Evolutionary conservation across 108 stramenopile genomes (phyloP).

Genomic region (Cyclostephanos invisitatus): DNA sequence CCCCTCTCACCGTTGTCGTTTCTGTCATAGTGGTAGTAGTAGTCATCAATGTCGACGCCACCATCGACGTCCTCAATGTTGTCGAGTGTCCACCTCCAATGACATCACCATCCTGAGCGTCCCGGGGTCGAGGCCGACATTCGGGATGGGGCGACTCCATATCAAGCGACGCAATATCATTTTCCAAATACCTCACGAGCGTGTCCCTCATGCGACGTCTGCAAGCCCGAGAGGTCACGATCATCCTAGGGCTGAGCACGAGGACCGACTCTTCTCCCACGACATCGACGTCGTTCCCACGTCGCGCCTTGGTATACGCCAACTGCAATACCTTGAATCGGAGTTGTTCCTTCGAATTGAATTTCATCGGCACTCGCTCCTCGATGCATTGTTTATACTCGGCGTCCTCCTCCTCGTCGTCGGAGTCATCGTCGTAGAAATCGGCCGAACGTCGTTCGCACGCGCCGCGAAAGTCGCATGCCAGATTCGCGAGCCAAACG

Average conservation of each 20-base stretch:
- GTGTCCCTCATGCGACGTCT: not conserved
- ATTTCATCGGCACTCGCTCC: not conserved
- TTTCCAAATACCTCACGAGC: too few species aligned
- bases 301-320: not conserved
- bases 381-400: not conserved
- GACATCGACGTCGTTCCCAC: not conserved
- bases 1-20: conserved; percentile 22
- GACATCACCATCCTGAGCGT: too few species aligned
- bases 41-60: not conserved
- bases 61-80: not conserved
- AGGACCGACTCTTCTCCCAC: not conserved
- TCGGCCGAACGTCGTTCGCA: not conserved
- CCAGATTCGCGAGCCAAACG: not conserved
- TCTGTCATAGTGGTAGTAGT: not conserved
- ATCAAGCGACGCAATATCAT: too few species aligned
- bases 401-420: not conserved
- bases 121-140: too few species aligned
- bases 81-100: too few species aligned
- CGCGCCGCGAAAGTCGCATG: not conserved
- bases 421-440: not conserved
- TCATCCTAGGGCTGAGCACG: not conserved
- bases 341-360: not conserved
- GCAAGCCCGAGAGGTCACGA: not conserved
- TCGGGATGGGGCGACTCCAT: too few species aligned
- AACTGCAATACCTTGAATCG: not conserved